Evolutionary conservation across 345 rosid species (phyloP), one percentile per base, ranked within the genome.

Genomic region (Brassica nigra): DNA sequence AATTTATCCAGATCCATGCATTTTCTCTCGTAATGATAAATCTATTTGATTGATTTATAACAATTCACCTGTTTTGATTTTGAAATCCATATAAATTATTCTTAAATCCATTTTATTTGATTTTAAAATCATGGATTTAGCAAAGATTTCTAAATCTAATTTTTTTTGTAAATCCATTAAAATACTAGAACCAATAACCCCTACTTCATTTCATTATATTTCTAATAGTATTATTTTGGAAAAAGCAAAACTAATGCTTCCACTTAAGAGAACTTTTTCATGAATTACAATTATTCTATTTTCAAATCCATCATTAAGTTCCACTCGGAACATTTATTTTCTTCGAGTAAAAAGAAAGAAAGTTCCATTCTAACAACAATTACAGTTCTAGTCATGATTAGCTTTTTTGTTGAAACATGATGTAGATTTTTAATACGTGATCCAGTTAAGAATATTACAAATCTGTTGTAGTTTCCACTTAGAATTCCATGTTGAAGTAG

Each of bases 251-350:
- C 79, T 74, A 76, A 86, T 84, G 85, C 70, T 74, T 62, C 81
- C 77, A 39, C 92, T 89, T 88, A 82, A 82, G 70, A 84, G 85
- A 78, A 81, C 84, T 85, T 88, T 83, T 87, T 84, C 57, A 85
- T 86, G 80, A 82, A 68, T 9, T 28, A 52, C 71, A 80, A 80
- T 69, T 69, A 80, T 80, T 68, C 49, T 68, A 59, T 47, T 62
- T 33, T 8, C 6, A 68, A 34, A 52, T 15, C n/a, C 78, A 79
- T 79, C 34, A 79, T 74, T 79, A 67, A 79, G 65, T 12, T 78
- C 20, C 64, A 57, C 68, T 30, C 12, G 47, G 31, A 73, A 58
- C 8, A 71, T 1, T 18, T 65, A 71, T 1, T 18, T 65, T 16
- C 14, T 54, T 54, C 6, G 15, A 64, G 36, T 73, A 11, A 62